Evolutionary conservation across 202 grass and related monocot species (phyloP), one percentile per base, ranked within the genome.

Genomic region (Carex arenaria): DNA sequence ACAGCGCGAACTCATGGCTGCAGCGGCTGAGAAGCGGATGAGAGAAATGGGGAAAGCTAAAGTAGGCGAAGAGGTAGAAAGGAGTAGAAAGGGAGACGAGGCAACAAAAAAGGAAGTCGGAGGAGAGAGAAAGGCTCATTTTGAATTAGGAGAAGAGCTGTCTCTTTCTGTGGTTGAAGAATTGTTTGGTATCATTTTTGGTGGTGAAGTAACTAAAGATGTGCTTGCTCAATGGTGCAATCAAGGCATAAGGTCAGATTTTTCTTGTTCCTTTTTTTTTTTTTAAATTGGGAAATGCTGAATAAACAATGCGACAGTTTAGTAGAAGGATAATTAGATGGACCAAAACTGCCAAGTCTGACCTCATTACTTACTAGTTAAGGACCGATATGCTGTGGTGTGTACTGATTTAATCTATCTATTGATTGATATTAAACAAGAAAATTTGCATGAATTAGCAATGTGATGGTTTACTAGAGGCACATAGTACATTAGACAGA

Each of bases 171-270:
- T 87, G 45, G 91, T 89, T 3, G 87, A 95, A 72, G 85, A 94
- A 61, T 84, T 96, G 7, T 99, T 94, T 84, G 2, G 83, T 28
- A 94, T 96, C 86, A 86, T 96, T 76, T 99, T 99, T 18, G 93
- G 96, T 28, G 77, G 1, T 36, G 84, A 81, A 55, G 93, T 99
- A 22, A 86, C 85, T 10, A 96, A 87, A 86, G 85, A 87, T 38
- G 93, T 99, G 45, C 67, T 99, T 86, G 91, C 90, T 72, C 96
- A 93, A 83, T 99, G 96, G 96, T 90, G 88, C 79, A 99, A 99
- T 69, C 96, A 99, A 86, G 96, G 96, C 47, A 99, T 99, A 86
- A 96, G 89, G 96, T 99, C 59, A 86, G 14, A 19, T 61, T 84
- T 78, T 78, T 28, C 36, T 40, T n/a, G 7, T 17, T 43, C 30